These are phyloP conservation scores for Penicillium psychrosexuale DNA, from an alignment of 2,329 filamentous ascomycete species.

Conservation along the genomic window DNA sequence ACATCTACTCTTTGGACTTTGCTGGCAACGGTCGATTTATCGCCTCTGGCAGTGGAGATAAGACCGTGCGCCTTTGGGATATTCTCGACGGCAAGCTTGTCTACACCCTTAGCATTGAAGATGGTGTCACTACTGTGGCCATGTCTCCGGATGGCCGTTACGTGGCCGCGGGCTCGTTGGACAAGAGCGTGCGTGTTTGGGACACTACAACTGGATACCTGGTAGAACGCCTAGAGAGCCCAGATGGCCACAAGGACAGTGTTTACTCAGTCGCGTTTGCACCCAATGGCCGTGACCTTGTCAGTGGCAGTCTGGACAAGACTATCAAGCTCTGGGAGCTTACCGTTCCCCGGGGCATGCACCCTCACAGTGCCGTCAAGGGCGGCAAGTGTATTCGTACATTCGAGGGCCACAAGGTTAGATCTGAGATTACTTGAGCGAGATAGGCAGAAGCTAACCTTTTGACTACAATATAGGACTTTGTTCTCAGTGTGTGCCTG, in stretches of 20 bases:
- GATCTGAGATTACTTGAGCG: constrained; percentile 25
- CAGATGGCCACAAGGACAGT: constrained; percentile 92
- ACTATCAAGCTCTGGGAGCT: constrained; percentile 99
- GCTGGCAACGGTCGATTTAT: constrained; percentile 90
- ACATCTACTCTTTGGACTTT: constrained; percentile 96
- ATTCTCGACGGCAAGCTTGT: constrained; percentile 80
- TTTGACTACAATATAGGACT: constrained; percentile 61
- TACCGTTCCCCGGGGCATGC: constrained; percentile 64
- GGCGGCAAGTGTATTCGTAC: constrained; percentile 93
- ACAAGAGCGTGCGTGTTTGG: constrained; percentile 98
- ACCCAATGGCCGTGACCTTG: constrained; percentile 85
- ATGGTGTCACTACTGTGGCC: constrained; percentile 94
- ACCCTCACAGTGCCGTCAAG: constrained; percentile 66
- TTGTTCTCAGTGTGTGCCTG: constrained; percentile 90
- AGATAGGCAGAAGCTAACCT: not conserved
- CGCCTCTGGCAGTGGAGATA: constrained; percentile 89
- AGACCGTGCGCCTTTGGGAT: constrained; percentile 94
- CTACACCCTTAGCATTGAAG: constrained; percentile 85
- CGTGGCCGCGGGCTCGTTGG: constrained; percentile 89
- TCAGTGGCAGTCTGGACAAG: constrained; percentile 92
- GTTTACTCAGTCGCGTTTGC: constrained; percentile 97
- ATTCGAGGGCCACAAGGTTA: constrained; percentile 91
- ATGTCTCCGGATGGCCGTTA: constrained; percentile 94
- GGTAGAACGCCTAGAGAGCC: constrained; percentile 86
- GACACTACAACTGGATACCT: constrained; percentile 82